These are phyloP conservation scores for Fagopyrum homotropicum DNA, from an alignment of 148 eudicot genomes.

Conservation along the genomic window DNA sequence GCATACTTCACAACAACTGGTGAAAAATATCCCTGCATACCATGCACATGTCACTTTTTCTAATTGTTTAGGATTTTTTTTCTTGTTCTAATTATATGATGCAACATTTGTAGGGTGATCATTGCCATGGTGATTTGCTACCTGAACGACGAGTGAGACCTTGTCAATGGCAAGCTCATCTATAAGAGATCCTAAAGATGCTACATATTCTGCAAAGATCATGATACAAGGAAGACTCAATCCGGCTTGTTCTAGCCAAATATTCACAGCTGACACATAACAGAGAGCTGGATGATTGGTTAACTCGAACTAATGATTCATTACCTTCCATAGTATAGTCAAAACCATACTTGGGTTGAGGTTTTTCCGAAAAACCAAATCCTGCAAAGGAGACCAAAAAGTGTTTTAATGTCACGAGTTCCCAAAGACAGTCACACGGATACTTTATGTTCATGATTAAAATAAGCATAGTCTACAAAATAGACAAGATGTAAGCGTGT, in stretches of 20 bases:
- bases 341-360: constrained; percentile 85
- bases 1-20: constrained; percentile 91
- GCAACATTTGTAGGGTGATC: not conserved
- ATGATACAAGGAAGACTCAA: constrained; percentile 9
- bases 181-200: constrained; percentile 69
- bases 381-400: constrained; percentile 38
- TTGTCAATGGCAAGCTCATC: constrained; percentile 51
- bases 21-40: constrained; percentile 78
- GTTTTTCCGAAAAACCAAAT: constrained; percentile 97
- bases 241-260: not conserved
- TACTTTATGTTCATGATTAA: not conserved
- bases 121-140: constrained; percentile 16
- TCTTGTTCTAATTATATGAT: not conserved
- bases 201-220: constrained; percentile 57
- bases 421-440: not conserved
- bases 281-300: not conserved
- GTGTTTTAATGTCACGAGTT: not conserved
- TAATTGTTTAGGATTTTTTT: not conserved
- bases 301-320: not conserved
- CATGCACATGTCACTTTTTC: not conserved
- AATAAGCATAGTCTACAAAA: not conserved
- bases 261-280: not conserved
- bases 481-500: not conserved
- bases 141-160: constrained; percentile 86
- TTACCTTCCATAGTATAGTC: constrained; percentile 89